Conservation (phyloP, 345 rosid genomes). For the Erodium maritimum region DNA sequence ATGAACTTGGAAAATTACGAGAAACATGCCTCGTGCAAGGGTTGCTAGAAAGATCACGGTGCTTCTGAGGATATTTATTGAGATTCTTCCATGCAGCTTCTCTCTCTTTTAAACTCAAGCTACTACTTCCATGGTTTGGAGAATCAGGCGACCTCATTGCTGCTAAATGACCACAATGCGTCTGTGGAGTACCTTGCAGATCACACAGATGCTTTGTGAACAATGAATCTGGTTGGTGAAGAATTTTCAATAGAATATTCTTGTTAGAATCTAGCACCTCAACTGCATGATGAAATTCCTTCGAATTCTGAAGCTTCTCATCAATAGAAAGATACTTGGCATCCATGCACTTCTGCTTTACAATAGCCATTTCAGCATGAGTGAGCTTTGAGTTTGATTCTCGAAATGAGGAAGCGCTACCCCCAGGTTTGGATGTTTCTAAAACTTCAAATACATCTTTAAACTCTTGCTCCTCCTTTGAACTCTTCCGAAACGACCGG, state of each 20-base stretch:
- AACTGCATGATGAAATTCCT: constrained; percentile 62
- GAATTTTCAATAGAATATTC: constrained; percentile 60
- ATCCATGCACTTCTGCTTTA: constrained; percentile 58
- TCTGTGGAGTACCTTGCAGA: constrained; percentile 36
- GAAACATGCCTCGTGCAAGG: constrained; percentile 17
- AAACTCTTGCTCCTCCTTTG: constrained; percentile 67
- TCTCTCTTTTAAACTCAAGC: constrained; percentile 27
- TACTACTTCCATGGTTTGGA: constrained; percentile 15
- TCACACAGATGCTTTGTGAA: constrained; percentile 72
- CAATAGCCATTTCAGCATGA: constrained; percentile 60
- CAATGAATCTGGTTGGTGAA: constrained; percentile 82
- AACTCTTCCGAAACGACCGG: constrained; percentile 49
- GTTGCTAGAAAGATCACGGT: constrained; percentile 17
- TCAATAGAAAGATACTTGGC: constrained; percentile 68
- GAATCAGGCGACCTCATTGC: constrained; percentile 28
- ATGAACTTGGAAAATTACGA: constrained; percentile 19
- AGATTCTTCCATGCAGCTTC: constrained; percentile 23
- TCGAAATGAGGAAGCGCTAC: constrained; percentile 20
- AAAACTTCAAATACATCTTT: constrained; percentile 94
- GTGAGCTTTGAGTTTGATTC: constrained; percentile 26
- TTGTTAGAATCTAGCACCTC: constrained; percentile 77
- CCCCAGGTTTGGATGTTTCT: constrained; percentile 45
- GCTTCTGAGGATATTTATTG: constrained; percentile 21
- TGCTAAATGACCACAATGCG: constrained; percentile 31
- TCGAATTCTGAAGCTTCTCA: constrained; percentile 59